Conservation (phyloP, 2,329 filamentous ascomycete species). For the Stagonosporopsis tanaceti region DNA sequence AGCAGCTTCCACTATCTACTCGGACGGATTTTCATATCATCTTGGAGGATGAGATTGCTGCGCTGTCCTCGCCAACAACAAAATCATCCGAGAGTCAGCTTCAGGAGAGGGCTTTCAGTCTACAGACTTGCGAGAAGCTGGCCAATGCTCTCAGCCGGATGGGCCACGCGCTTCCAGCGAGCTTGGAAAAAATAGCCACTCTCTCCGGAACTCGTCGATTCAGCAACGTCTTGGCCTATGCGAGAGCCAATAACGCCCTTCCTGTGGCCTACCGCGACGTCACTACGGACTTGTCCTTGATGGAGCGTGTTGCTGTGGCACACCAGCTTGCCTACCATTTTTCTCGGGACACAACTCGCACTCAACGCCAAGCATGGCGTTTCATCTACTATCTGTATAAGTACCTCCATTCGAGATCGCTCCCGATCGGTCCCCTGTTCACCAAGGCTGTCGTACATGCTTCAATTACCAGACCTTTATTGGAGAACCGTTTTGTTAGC, state of each 20-base stretch:
- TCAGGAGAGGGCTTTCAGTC: neutral
- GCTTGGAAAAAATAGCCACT: conserved; percentile 6
- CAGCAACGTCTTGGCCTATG: conserved; percentile 35
- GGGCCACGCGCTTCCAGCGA: conserved; percentile 3
- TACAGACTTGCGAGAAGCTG: conserved; percentile 21
- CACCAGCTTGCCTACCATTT: conserved; percentile 47
- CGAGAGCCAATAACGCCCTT: conserved; percentile 30
- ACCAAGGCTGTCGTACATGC: conserved; percentile 38
- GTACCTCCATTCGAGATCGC: conserved; percentile 31
- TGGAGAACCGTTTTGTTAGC: conserved; percentile 41
- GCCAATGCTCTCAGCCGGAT: conserved; percentile 15
- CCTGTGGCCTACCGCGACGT: conserved; percentile 33
- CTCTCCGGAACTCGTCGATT: conserved; percentile 33
- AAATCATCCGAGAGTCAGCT: neutral
- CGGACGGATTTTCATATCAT: conserved; percentile 1
- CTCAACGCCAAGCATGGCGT: conserved; percentile 32
- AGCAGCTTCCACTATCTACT: conserved; percentile 12
- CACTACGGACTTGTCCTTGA: conserved; percentile 21
- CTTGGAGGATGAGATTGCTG: neutral
- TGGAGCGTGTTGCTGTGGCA: conserved; percentile 31
- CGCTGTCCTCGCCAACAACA: neutral
- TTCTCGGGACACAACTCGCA: conserved; percentile 35
- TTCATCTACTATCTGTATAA: conserved; percentile 39
- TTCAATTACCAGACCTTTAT: conserved; percentile 36
- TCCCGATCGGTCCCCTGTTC: conserved; percentile 41